These are phyloP conservation scores for Chytriomyces confervae DNA, from an alignment of 192 early-diverging fungal genomes.

Conservation along the genomic window DNA sequence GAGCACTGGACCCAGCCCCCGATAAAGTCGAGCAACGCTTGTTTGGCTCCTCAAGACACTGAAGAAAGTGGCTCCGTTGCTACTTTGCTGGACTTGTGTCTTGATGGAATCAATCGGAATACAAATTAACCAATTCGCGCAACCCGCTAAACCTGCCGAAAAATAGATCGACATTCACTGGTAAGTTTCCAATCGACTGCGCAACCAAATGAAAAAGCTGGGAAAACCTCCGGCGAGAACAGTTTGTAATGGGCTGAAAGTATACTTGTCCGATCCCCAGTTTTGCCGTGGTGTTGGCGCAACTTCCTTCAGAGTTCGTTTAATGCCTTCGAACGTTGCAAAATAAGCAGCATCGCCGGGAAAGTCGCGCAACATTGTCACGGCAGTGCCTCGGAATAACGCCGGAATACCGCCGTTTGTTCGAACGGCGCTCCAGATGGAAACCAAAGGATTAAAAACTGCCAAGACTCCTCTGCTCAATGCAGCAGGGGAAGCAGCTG, in stretches of 20 bases:
- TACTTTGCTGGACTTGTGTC: conserved; percentile 77
- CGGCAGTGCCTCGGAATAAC: conserved; percentile 87
- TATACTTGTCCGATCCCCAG: conserved; percentile 54
- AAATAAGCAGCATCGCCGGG: conserved; percentile 92
- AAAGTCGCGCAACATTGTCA: conserved; percentile 87
- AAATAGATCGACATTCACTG: not conserved
- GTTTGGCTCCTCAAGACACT: conserved; percentile 59
- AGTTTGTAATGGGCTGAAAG: conserved; percentile 73
- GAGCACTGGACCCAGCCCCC: conserved; percentile 86
- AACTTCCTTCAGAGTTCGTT: conserved; percentile 36
- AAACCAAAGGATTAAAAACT: conserved; percentile 9
- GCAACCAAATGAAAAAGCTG: not conserved
- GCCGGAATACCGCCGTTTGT: conserved; percentile 77
- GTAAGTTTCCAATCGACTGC: not conserved
- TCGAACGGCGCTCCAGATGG: conserved; percentile 45
- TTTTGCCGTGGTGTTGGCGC: not conserved
- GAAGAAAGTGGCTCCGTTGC: conserved; percentile 41
- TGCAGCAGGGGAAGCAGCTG: not conserved
- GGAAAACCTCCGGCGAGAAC: conserved; percentile 83
- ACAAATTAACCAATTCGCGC: conserved; percentile 79
- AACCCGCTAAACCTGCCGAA: conserved; percentile 28
- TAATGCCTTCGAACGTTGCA: conserved; percentile 85
- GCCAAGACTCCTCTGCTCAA: not conserved
- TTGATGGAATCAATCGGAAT: conserved; percentile 85
- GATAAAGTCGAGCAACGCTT: conserved; percentile 70